Evolutionary conservation across 768 basidiomycete genomes (phyloP).

Genomic region (Boletus pseudo-olivaceus): DNA sequence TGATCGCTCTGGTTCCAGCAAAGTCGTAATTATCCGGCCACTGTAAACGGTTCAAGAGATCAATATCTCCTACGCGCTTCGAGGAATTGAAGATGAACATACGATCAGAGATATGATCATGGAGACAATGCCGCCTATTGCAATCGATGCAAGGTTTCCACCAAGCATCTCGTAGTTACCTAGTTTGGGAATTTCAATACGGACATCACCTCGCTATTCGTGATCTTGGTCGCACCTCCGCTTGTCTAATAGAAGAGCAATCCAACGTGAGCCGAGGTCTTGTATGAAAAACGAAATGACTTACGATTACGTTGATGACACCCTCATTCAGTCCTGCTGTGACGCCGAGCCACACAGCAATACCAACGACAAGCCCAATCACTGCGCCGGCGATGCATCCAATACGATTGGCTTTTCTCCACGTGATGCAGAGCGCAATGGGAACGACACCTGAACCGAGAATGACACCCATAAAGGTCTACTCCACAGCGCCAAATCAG

Average conservation of each 20-base stretch:
- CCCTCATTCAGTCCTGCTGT: slow-evolving; percentile 68
- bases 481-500: neutral
- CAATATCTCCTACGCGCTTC: neutral
- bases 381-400: slow-evolving; percentile 78
- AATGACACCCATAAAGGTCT: slow-evolving; percentile 88
- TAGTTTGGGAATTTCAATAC: slow-evolving; percentile 6
- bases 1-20: slow-evolving; percentile 73
- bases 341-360: slow-evolving; percentile 84
- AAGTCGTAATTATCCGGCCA: slow-evolving; percentile 86
- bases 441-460: slow-evolving; percentile 84
- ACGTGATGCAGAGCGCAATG: slow-evolving; percentile 81
- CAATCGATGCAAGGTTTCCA: slow-evolving; percentile 85
- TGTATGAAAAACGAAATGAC: slow-evolving; percentile 14
- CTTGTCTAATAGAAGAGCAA: slow-evolving; percentile 35
- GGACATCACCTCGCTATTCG: neutral
- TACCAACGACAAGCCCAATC: slow-evolving; percentile 61
- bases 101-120: slow-evolving; percentile 62
- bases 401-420: slow-evolving; percentile 81
- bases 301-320: slow-evolving; percentile 64
- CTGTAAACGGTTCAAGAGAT: slow-evolving; percentile 30
- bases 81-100: slow-evolving; percentile 19
- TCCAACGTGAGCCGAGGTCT: neutral
- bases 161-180: slow-evolving; percentile 74
- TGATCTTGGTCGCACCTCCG: slow-evolving; percentile 43
- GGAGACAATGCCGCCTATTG: slow-evolving; percentile 74